Evolutionary conservation across 805 yeast species (phyloP), one percentile per base, ranked within the genome.

Genomic region (Saturnispora diversa): DNA sequence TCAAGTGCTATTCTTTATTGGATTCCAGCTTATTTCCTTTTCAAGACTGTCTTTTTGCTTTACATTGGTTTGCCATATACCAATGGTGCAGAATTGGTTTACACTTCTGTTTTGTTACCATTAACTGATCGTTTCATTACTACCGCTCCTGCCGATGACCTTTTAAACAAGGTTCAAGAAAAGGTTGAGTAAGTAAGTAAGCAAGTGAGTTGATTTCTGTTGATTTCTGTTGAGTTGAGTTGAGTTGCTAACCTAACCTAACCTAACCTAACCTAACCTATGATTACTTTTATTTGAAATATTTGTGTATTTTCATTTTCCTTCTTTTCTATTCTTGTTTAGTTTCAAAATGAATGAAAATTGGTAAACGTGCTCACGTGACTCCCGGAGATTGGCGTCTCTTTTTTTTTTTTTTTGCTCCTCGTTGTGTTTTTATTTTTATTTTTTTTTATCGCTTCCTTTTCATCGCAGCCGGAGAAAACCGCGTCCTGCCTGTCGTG

Each of bases 1-100:
- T 80, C 95, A 40, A 76, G 78, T 56, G 82, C 96, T 27, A 81
- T 92, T 54, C 71, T 90, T 44, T 87, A 87, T 74, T 85, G 96
- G 94, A 66, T 92, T 51, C 98, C 99, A 56, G 87, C 92, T 60
- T 92, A 92, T 74, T 92, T 88, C 77, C 76, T 92, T 57, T 72
- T 92, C 70, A 92, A 92, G 77, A 84, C 96, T 39, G 52, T 85
- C 38, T 77, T 84, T 64, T 80, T 92, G 65, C 68, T 88, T 44
- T 92, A 85, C 71, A 77, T 90, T 56, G 86, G 92, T 42, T 71
- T 87, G 40, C 97, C 98, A 48, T 73, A 77, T 52, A 79, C 82
- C 58, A 82, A 85, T 44, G 98, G 98, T 60, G 94, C 97, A 42
- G 67, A 68, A 44, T 50, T 77, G 43, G 75, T 92, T 38, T 92